Evolutionary conservation across 495 filamentous ascomycete genomes (phyloP).

Genomic region (Talaromyces proteolyticus): DNA sequence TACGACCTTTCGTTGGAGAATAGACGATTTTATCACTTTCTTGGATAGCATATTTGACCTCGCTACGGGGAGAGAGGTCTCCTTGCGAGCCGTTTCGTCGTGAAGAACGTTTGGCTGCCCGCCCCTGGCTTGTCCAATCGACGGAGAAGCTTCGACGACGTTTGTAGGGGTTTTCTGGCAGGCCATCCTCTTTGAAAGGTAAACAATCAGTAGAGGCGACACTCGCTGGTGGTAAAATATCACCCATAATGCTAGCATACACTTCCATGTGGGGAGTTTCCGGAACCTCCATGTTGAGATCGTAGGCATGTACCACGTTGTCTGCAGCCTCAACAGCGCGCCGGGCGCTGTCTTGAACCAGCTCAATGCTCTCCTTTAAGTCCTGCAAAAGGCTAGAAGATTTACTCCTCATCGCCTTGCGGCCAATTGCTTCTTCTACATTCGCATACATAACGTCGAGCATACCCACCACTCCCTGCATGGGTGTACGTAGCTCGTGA

Average conservation of each 20-base stretch:
- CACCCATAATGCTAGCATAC: slow-evolving; percentile 25
- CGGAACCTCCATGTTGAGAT: slow-evolving; percentile 77
- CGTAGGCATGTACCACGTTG: slow-evolving; percentile 84
- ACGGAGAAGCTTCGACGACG: slow-evolving; percentile 39
- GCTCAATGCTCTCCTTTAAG: slow-evolving; percentile 69
- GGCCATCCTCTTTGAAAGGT: slow-evolving; percentile 41
- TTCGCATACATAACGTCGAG: slow-evolving; percentile 81
- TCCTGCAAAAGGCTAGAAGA: slow-evolving; percentile 52
- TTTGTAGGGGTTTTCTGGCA: slow-evolving; percentile 40
- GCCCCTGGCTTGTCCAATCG: slow-evolving; percentile 21
- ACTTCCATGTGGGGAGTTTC: slow-evolving; percentile 46
- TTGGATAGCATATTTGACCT: slow-evolving; percentile 44
- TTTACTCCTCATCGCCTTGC: slow-evolving; percentile 41
- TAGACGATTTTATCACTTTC: slow-evolving; percentile 43
- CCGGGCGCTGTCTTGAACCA: slow-evolving; percentile 75
- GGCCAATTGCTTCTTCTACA: slow-evolving; percentile 62
- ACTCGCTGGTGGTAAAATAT: slow-evolving; percentile 11
- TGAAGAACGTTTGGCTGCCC: slow-evolving; percentile 32
- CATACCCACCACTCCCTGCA: slow-evolving; percentile 85
- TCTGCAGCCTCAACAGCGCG: slow-evolving; percentile 77
- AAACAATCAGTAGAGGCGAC: slow-evolving; percentile 30
- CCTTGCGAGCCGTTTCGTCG: slow-evolving; percentile 26
- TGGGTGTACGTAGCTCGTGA: slow-evolving; percentile 75
- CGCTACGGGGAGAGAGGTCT: slow-evolving; percentile 43
- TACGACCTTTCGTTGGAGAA: slow-evolving; percentile 28